These are phyloP conservation scores for Apiotrichum montevideense DNA, from an alignment of 1,284 basidiomycete genomes.

Conservation along the genomic window DNA sequence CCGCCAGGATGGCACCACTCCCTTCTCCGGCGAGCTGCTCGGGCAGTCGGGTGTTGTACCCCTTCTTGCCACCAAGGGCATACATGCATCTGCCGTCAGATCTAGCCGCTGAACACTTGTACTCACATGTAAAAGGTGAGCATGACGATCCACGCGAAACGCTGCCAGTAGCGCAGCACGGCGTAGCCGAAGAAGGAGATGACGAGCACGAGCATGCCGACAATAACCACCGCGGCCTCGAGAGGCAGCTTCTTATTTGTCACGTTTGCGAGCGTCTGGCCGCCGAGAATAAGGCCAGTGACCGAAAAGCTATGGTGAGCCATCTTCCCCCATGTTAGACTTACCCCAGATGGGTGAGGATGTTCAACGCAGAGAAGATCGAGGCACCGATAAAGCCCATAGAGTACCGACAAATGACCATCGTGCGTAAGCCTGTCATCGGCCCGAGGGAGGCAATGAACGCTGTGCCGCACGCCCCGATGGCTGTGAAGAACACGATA, in stretches of 20 bases:
- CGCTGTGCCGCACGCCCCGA: constrained; percentile 46
- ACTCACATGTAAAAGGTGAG: constrained; percentile 54
- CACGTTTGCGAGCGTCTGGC: constrained; percentile 47
- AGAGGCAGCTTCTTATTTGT: constrained; percentile 40
- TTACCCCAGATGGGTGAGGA: constrained; percentile 51
- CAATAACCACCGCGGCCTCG: constrained; percentile 48
- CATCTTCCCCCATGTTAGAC: neutral
- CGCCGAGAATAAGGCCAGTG: constrained; percentile 46
- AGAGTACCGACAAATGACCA: constrained; percentile 50
- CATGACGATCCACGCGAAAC: constrained; percentile 58
- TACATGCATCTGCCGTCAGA: constrained; percentile 40
- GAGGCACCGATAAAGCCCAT: constrained; percentile 56
- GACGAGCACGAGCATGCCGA: constrained; percentile 41
- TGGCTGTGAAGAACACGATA: constrained; percentile 41
- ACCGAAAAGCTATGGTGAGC: constrained; percentile 17
- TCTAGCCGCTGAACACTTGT: neutral
- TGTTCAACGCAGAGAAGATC: constrained; percentile 57
- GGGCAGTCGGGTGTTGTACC: constrained; percentile 13
- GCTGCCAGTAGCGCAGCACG: constrained; percentile 57
- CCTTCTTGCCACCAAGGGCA: constrained; percentile 49
- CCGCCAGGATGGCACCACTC: constrained; percentile 48
- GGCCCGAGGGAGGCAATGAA: constrained; percentile 61
- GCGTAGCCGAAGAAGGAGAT: constrained; percentile 49
- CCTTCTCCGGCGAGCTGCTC: constrained; percentile 52
- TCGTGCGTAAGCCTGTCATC: constrained; percentile 57